Percentiles rank a stretch among this genome's conserved stretches.
phyloP scores from a whole-genome alignment of 1,284 basidiomycete genomes.

The Pisolithus thermaeus region DNA sequence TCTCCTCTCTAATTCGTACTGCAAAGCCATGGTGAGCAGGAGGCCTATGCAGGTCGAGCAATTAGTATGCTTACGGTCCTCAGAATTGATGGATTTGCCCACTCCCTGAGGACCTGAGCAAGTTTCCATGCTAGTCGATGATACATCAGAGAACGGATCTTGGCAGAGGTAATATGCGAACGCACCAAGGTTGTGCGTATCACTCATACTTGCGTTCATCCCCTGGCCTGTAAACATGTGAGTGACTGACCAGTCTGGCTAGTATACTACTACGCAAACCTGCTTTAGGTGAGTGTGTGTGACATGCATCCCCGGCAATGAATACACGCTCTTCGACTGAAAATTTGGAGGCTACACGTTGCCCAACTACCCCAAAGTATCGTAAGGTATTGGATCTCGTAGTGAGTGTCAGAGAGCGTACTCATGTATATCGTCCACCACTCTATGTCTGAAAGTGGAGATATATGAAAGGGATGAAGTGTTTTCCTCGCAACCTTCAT shows the following conservation, averaged over 20 bases:
- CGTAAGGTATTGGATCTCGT: background rate
- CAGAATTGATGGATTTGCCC: no score
- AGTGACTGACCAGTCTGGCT: background rate
- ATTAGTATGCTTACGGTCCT: constrained; percentile 36
- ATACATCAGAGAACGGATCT: background rate
- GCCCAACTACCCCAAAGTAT: constrained; percentile 30
- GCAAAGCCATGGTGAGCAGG: background rate
- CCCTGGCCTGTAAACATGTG: constrained; percentile 43
- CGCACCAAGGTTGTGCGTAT: constrained; percentile 37
- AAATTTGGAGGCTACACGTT: constrained; percentile 41
- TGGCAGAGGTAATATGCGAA: background rate
- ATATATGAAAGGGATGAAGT: constrained; percentile 32
- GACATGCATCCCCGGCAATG: constrained; percentile 43
- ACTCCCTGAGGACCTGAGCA: constrained; percentile 49
- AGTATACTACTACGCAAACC: constrained; percentile 13
- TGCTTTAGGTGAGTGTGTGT: constrained; percentile 51
- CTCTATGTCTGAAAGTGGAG: constrained; percentile 5
- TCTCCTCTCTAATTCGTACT: constrained; percentile 41
- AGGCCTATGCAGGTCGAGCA: background rate
- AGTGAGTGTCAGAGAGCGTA: constrained; percentile 6
- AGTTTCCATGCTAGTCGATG: constrained; percentile 48
- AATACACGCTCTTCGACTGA: constrained; percentile 39
- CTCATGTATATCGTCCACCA: constrained; percentile 43
- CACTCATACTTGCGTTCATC: constrained; percentile 64
- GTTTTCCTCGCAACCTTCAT: constrained; percentile 19